Conservation (phyloP, 225 moss, liverwort and hornwort genomes). For the Ulota crispa region DNA sequence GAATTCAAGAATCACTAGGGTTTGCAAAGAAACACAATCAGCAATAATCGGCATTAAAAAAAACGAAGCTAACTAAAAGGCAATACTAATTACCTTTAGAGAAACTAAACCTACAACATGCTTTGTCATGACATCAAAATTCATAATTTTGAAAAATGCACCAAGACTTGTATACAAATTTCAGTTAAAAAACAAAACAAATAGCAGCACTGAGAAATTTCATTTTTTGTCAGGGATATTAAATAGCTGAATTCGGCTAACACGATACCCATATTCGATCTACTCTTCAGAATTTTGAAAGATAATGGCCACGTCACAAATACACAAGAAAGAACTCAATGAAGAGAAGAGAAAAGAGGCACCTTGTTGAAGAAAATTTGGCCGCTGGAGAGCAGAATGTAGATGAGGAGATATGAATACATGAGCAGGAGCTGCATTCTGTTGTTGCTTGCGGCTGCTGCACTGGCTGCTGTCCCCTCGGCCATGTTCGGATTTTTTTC, state of each 20-base stretch:
- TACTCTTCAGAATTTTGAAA: not conserved
- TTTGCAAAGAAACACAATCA: slow-evolving; percentile 19
- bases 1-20: slow-evolving; percentile 6
- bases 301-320: not conserved
- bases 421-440: slow-evolving; percentile 40
- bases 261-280: not conserved
- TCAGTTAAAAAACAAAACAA: no score
- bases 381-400: slow-evolving; percentile 59
- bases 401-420: slow-evolving; percentile 50
- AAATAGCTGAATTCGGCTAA: not conserved
- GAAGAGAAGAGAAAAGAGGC: not conserved
- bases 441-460: not conserved
- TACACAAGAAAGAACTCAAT: not conserved
- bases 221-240: not conserved
- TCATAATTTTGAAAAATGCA: not conserved
- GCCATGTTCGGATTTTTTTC: slow-evolving; percentile 17
- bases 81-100: not conserved
- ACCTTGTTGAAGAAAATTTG: slow-evolving; percentile 68
- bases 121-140: not conserved
- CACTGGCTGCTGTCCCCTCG: slow-evolving; percentile 5
- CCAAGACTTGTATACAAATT: not conserved
- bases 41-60: not conserved
- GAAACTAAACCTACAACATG: not conserved
- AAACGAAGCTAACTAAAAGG: not conserved
- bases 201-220: not conserved